These are phyloP conservation scores for Catunica adiposa DNA, from an alignment of 2,329 filamentous ascomycete genomes.

Conservation along the genomic window DNA sequence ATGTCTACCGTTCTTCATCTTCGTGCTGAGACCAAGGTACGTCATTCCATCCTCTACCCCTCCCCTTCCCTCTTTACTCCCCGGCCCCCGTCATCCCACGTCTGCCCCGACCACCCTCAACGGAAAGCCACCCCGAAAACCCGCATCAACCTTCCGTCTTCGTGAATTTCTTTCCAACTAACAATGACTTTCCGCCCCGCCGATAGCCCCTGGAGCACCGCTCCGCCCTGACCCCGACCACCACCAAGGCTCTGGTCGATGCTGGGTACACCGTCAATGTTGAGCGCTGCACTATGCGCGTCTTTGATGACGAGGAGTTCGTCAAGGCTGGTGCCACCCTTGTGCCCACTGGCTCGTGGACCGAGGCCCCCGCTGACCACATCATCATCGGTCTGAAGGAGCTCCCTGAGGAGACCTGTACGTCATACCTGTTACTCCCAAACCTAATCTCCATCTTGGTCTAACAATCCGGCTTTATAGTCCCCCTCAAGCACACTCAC, in stretches of 20 bases:
- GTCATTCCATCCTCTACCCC: background rate
- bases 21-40: constrained; percentile 34
- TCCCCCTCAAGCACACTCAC: constrained; percentile 56
- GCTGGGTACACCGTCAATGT: constrained; percentile 52
- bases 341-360: constrained; percentile 52
- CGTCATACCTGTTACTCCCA: constrained; percentile 16
- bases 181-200: background rate
- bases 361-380: constrained; percentile 47
- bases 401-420: constrained; percentile 52
- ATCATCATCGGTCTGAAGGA: constrained; percentile 67
- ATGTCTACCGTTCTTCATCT: constrained; percentile 26
- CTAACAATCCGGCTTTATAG: constrained; percentile 16
- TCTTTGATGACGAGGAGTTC: constrained; percentile 46
- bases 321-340: constrained; percentile 44
- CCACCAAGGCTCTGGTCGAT: constrained; percentile 35
- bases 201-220: constrained; percentile 34
- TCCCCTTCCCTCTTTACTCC: background rate
- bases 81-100: background rate
- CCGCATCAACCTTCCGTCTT: background rate
- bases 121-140: constrained; percentile 17
- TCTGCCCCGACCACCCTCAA: background rate
- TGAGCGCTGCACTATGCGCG: constrained; percentile 47
- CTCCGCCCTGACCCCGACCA: constrained; percentile 28
- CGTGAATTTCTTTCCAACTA: background rate
- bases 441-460: background rate